Percentiles rank a stretch among this genome's conserved stretches.
phyloP scores from a whole-genome alignment of 1,284 basidiomycete species.

The Cutaneotrichosporon sp. region DNA sequence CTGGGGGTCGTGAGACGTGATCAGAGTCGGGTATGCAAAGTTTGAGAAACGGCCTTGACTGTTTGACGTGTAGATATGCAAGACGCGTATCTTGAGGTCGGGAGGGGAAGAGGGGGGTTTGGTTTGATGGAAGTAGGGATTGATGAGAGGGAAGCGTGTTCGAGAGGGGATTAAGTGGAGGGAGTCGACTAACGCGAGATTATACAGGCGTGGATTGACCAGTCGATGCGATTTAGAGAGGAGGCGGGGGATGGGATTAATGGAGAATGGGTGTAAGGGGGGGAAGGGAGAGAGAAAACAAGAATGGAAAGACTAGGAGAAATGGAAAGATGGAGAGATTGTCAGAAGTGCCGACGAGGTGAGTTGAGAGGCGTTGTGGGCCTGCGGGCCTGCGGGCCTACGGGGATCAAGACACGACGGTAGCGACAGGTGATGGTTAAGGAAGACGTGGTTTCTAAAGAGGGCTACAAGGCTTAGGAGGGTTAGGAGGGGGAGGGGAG shows the following conservation, averaged over 20 bases:
- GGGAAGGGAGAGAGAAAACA: slow-evolving; percentile 1
- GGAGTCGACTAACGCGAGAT: slow-evolving; percentile 4
- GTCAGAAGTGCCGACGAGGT: too few relatives aligned
- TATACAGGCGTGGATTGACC: slow-evolving; percentile 3
- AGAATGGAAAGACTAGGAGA: slow-evolving; percentile 3
- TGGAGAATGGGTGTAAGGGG: slow-evolving; percentile 6
- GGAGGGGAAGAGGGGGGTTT: not conserved
- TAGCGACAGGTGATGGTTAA: not conserved
- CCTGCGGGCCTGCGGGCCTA: too few relatives aligned
- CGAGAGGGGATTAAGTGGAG: not conserved
- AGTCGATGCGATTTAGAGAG: slow-evolving; percentile 7
- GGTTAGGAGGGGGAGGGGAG: too few relatives aligned
- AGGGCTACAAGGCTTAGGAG: too few relatives aligned
- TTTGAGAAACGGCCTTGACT: not conserved
- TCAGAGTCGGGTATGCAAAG: not conserved
- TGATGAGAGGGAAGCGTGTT: not conserved
- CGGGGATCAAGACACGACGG: not conserved
- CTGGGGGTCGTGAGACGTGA: slow-evolving; percentile 3
- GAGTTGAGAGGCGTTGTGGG: not conserved
- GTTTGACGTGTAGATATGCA: slow-evolving; percentile 1
- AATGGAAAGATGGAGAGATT: not conserved
- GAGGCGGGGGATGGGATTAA: slow-evolving; percentile 8
- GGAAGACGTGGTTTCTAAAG: not conserved
- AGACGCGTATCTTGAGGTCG: not conserved
- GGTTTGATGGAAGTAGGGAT: not conserved